These are phyloP conservation scores for Phaeodactylum tricornutum DNA, from an alignment of 108 stramenopile species.

Conservation along the genomic window DNA sequence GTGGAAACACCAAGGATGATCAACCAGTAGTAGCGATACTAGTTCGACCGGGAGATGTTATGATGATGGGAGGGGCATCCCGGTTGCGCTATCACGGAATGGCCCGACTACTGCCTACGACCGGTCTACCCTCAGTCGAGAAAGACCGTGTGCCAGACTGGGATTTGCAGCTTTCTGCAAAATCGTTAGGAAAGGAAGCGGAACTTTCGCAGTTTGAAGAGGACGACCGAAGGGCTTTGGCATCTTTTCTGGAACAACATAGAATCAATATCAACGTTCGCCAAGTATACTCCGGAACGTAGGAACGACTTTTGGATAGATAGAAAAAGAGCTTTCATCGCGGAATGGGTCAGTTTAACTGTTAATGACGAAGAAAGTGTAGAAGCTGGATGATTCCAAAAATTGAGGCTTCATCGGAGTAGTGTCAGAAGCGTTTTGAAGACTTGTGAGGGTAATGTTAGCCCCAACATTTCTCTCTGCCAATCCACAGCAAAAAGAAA, in stretches of 20 bases:
- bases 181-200: not conserved
- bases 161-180: not conserved
- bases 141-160: not conserved
- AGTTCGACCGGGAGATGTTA: conserved; percentile 55
- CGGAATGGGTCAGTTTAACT: too few relatives aligned
- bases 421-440: too few relatives aligned
- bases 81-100: conserved; percentile 57
- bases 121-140: not conserved
- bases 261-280: conserved; percentile 67
- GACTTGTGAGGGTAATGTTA: too few relatives aligned
- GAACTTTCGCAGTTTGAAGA: not conserved
- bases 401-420: too few relatives aligned
- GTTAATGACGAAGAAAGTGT: too few relatives aligned
- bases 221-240: conserved; percentile 16
- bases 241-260: conserved; percentile 25
- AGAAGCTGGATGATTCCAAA: too few relatives aligned
- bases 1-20: conserved; percentile 42
- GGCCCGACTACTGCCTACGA: conserved; percentile 30
- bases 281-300: conserved; percentile 54
- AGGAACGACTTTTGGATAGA: too few relatives aligned
- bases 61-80: conserved; percentile 41
- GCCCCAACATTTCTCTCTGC: too few relatives aligned
- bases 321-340: too few relatives aligned
- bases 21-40: conserved; percentile 39
- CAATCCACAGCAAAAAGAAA: too few relatives aligned